Base-by-base conservation (phyloP, 345 rosid genomes). In the Boechera retrofracta region DNA sequence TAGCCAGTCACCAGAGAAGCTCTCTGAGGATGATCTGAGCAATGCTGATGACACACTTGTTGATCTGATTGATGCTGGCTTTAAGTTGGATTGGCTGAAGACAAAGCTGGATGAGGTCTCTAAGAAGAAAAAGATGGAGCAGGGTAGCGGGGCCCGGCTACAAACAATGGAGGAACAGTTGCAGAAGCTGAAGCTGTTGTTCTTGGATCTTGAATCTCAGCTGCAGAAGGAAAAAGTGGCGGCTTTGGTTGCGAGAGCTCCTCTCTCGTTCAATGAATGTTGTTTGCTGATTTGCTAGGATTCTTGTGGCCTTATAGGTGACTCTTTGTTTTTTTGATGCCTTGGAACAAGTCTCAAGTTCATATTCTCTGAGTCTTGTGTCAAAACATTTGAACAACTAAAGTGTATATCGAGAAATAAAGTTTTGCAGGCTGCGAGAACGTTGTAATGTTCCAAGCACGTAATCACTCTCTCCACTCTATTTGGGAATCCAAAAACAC, bases 211-310 rank as follows among this genome's bases (percentile, higher is more conserved):
- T 35, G 47, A 68, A 52, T 0, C 48, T 51, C 49, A 36, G 47
- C 21, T 70, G 7, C 54, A 47, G 39, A 64, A 31, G 26, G 36
- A 47, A 29, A 31, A 45, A 10, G 32, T 4, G 2, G 16, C 21
- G 49, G 10, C 31, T 12, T 39, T 39, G 32, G 49, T 16, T 3
- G 68, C 57, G 85, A 72, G 76, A 80, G 3, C 82, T 86, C 63
- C 73, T 41, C 52, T 69, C 5, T 69, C 73, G 6, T 54, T 69
- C 36, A 24, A 69, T 3, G 63, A 21, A 69, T 38, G 36, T 54
- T 38, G 32, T 69, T 39, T 53, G 48, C 31, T 55, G 52, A 52
- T 68, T 11, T 33, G 5, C 10, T 3, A 31, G 39, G 24, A n/a
- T 2, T 55, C 0, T 10, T 41, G 45, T 39, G 11, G 44, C 11